Conservation (phyloP, 2,329 filamentous ascomycete species). For the Furcasterigmium sp. region DNA sequence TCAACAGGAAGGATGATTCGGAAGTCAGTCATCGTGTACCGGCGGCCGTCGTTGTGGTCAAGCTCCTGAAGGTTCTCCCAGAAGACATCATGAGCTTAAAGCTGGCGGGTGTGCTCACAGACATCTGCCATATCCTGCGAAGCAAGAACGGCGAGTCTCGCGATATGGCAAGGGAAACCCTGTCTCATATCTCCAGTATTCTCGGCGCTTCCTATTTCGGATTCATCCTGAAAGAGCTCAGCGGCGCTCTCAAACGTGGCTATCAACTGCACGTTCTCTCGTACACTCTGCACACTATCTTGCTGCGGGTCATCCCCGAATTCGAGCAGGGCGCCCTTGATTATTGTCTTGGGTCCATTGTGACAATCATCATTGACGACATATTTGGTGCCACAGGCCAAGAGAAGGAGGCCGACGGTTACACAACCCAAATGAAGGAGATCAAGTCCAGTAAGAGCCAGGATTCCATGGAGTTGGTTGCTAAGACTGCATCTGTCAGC, state of each 20-base stretch:
- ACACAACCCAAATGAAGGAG: conserved; percentile 93
- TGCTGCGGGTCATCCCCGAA: conserved; percentile 68
- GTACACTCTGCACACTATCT: conserved; percentile 87
- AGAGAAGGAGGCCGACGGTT: conserved; percentile 96
- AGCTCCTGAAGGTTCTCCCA: conserved; percentile 77
- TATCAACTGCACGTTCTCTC: conserved; percentile 95
- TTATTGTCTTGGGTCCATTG: conserved; percentile 74
- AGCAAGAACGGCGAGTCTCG: conserved; percentile 84
- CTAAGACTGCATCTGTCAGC: conserved; percentile 71
- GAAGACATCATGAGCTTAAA: conserved; percentile 65
- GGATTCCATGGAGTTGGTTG: conserved; percentile 91
- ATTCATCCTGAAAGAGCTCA: conserved; percentile 88
- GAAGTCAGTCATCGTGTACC: conserved; percentile 91
- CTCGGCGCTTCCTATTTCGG: conserved; percentile 80
- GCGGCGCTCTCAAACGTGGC: conserved; percentile 74
- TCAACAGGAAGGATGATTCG: conserved; percentile 91
- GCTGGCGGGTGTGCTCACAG: conserved; percentile 78
- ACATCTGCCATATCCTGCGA: conserved; percentile 87
- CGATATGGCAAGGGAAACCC: conserved; percentile 84
- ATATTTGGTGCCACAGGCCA: conserved; percentile 89
- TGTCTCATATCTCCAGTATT: conserved; percentile 76
- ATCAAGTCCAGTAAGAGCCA: conserved; percentile 98
- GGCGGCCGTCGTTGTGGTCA: conserved; percentile 82
- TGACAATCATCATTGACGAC: conserved; percentile 91
- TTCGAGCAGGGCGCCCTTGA: conserved; percentile 81